phyloP scores from a whole-genome alignment of 768 basidiomycete species.

The Phylloporus scabripes region DNA sequence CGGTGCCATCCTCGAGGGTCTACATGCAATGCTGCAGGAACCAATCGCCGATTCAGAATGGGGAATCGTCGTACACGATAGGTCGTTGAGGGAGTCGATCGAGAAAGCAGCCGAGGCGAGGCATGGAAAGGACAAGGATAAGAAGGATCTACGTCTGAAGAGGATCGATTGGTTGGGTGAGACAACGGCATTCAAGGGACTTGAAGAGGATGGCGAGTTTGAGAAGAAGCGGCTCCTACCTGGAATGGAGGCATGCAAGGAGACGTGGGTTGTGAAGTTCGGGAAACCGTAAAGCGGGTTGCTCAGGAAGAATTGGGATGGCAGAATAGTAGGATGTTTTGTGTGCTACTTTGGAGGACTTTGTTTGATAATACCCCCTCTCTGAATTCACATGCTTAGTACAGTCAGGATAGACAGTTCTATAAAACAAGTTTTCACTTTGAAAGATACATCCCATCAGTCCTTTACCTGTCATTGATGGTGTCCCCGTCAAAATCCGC shows the following conservation, averaged over 20 bases:
- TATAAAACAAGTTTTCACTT: background rate
- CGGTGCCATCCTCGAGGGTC: slow-evolving; percentile 48
- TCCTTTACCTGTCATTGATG: background rate
- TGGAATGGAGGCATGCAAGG: slow-evolving; percentile 34
- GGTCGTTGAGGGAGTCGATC: slow-evolving; percentile 39
- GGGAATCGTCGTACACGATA: slow-evolving; percentile 47
- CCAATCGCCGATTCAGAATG: slow-evolving; percentile 63
- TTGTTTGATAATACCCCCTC: background rate
- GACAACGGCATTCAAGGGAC: slow-evolving; percentile 51
- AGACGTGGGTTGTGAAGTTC: slow-evolving; percentile 59
- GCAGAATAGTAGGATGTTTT: background rate
- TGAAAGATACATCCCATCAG: background rate
- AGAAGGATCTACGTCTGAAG: slow-evolving; percentile 35
- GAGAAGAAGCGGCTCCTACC: slow-evolving; percentile 47
- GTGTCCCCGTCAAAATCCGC: too few species aligned
- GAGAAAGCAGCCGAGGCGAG: slow-evolving; percentile 50
- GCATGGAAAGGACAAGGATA: slow-evolving; percentile 27
- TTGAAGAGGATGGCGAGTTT: slow-evolving; percentile 56
- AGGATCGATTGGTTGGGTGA: slow-evolving; percentile 65
- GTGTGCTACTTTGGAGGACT: background rate
- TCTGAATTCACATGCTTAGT: background rate
- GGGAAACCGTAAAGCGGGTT: slow-evolving; percentile 24
- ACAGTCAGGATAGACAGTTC: background rate
- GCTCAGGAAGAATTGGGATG: background rate
- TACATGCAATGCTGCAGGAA: slow-evolving; percentile 46